Base-by-base conservation (phyloP, 345 rosid genomes). In the Arabis alpina region DNA sequence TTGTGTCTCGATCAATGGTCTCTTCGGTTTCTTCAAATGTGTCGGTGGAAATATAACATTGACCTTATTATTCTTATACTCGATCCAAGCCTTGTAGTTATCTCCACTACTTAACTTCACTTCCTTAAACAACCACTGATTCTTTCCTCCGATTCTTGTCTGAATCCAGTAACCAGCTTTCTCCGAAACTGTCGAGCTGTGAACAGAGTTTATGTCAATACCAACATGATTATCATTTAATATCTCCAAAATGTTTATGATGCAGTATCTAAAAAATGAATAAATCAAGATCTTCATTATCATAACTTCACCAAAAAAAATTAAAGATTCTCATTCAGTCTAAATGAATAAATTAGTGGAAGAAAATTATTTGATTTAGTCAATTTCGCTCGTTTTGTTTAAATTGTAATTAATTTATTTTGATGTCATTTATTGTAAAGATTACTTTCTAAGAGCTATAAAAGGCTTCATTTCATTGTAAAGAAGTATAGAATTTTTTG, bases 201-300 rank as follows among this genome's bases (percentile, higher is more conserved):
- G 19, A 12, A 73, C 61, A 19, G 72, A 66, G 34, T 76, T 70
- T 16, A 75, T 37, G 40, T 75, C 71, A 19, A 78, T 8, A 34
- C 84, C 78, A 16, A 81, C 79, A 48, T 73, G 79, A 43, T 79
- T 73, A 42, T 70, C 66, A 15, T 70, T 19, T 61, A 40, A 76
- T 50, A 30, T 75, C 74, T 1, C 61, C 47, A 49, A 76, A 65
- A 60, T 41, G 23, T 19, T 19, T 19, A 19, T 19, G 23, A 19
- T 19, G 23, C 23, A 19, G 23, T 19, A 19, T 19, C 23, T 19
- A 19, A 19, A 19, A 19, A 19, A 19, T 19, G 23, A 19, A 19
- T 19, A 19, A 19, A 19, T 19, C 23, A 19, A 19, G 23, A 19
- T 19, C 23, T 19, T 19, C 23, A 19, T 19, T 19, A 19, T 19